Percentiles rank a stretch among this genome's conserved stretches.
These are phyloP conservation scores for Lyophyllum shimeji DNA, from an alignment of 768 basidiomycete species.

Conservation along the genomic window DNA sequence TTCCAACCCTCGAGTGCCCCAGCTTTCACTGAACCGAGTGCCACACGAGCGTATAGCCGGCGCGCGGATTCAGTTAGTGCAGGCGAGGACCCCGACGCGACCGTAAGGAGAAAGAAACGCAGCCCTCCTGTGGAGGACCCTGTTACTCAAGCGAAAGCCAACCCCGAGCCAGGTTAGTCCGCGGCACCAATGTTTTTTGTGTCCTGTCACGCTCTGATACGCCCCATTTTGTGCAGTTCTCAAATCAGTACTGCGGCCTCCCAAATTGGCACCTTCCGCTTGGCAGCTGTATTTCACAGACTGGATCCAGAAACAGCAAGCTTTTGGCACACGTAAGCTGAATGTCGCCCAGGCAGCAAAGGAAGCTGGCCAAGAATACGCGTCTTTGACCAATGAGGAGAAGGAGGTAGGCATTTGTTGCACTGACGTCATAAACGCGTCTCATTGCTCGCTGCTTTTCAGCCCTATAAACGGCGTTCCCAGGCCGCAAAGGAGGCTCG, in stretches of 20 bases:
- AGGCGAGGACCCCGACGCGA: constrained; percentile 67
- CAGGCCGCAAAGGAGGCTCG: constrained; percentile 82
- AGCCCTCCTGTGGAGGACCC: constrained; percentile 37
- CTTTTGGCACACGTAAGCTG: constrained; percentile 76
- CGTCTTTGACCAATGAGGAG: constrained; percentile 71
- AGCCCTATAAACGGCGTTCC: constrained; percentile 87
- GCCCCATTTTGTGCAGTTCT: constrained; percentile 40
- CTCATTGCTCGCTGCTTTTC: constrained; percentile 18
- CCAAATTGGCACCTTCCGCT: constrained; percentile 89
- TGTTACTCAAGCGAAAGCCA: constrained; percentile 32
- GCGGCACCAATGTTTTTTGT: constrained; percentile 6
- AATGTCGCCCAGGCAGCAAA: constrained; percentile 96
- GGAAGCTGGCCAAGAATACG: constrained; percentile 91
- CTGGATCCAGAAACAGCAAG: constrained; percentile 87
- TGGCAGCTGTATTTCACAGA: constrained; percentile 98
- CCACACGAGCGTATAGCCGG: constrained; percentile 62
- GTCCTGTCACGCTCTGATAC: constrained; percentile 15
- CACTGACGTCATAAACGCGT: constrained; percentile 32
- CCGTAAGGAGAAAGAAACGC: constrained; percentile 63
- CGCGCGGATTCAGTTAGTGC: constrained; percentile 65
- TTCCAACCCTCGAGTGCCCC: constrained; percentile 78
- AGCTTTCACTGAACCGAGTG: constrained; percentile 47
- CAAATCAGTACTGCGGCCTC: constrained; percentile 81
- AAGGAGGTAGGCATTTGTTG: constrained; percentile 63
- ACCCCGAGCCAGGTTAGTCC: constrained; percentile 46